These are phyloP conservation scores for Mycena citricolor DNA, from an alignment of 1,284 basidiomycete genomes.

Conservation along the genomic window DNA sequence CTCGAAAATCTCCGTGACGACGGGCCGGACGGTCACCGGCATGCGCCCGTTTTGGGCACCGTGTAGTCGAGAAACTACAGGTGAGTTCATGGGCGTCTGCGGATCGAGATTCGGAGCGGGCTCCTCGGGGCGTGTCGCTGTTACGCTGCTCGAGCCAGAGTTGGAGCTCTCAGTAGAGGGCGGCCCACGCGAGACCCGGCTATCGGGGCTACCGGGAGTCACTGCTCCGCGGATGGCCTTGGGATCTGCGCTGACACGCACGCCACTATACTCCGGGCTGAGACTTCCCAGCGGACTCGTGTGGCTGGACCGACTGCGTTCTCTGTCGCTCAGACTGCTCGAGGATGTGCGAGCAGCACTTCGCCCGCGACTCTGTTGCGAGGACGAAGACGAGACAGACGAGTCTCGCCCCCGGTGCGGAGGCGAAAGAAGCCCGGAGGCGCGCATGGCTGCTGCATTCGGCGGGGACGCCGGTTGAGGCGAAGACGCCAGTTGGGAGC, in stretches of 20 bases:
- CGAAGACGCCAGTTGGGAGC: conserved; percentile 7
- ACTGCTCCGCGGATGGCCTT: neutral
- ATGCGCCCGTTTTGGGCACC: too few relatives aligned
- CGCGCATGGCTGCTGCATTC: conserved; percentile 20
- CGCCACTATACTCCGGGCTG: conserved; percentile 15
- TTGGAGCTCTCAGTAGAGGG: too few relatives aligned
- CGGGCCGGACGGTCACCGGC: conserved; percentile 7
- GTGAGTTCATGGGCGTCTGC: conserved; percentile 21
- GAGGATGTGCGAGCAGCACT: conserved; percentile 18
- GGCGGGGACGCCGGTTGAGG: conserved; percentile 18
- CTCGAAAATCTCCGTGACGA: neutral
- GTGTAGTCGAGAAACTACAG: too few relatives aligned
- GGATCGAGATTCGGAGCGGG: too few relatives aligned
- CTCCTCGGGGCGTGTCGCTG: conserved; percentile 7
- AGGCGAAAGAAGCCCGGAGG: conserved; percentile 34
- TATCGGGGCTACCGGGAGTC: too few relatives aligned
- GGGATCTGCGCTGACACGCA: conserved; percentile 7
- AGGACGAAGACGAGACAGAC: conserved; percentile 26
- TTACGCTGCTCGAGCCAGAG: conserved; percentile 17
- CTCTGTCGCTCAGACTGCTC: conserved; percentile 19
- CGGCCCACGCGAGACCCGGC: neutral
- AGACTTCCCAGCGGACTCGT: conserved; percentile 21
- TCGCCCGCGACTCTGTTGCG: conserved; percentile 45
- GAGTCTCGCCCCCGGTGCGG: conserved; percentile 31
- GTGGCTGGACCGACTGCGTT: conserved; percentile 21